Percentiles rank a stretch among this genome's conserved stretches.
Conservation (phyloP, 1,284 basidiomycete genomes). For the Cryptococcus maquisensis region DNA sequence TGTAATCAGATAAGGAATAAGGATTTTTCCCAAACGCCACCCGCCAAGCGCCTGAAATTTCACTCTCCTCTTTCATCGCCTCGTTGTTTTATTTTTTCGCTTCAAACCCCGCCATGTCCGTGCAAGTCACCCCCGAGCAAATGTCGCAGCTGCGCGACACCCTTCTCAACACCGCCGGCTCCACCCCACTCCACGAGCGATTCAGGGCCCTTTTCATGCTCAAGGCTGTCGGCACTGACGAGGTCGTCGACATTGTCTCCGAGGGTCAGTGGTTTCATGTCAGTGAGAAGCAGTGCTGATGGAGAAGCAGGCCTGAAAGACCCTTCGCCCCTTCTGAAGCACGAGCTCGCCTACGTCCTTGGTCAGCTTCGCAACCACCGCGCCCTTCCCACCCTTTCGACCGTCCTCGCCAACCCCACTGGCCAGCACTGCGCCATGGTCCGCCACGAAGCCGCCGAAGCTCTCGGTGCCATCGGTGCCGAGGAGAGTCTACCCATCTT, state of each 20-base stretch:
- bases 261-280: conserved; percentile 58
- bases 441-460: conserved; percentile 97
- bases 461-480: conserved; percentile 89
- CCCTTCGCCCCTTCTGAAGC: conserved; percentile 86
- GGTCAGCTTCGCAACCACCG: conserved; percentile 76
- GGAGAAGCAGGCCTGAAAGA: conserved; percentile 71
- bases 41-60: neutral
- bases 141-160: conserved; percentile 44
- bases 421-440: conserved; percentile 72
- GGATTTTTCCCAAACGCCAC: neutral
- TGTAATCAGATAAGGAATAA: neutral
- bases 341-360: conserved; percentile 95
- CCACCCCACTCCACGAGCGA: conserved; percentile 75
- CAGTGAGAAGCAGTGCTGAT: neutral
- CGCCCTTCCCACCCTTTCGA: conserved; percentile 75
- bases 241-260: conserved; percentile 76
- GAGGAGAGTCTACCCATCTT: conserved; percentile 66
- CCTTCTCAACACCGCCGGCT: conserved; percentile 70
- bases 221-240: conserved; percentile 71
- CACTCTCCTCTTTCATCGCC: neutral
- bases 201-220: conserved; percentile 93
- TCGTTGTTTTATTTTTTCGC: neutral
- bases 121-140: conserved; percentile 41
- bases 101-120: conserved; percentile 26
- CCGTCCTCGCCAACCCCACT: conserved; percentile 65